Conservation (phyloP, 2,329 filamentous ascomycete species). For the Fulvia fulva region DNA sequence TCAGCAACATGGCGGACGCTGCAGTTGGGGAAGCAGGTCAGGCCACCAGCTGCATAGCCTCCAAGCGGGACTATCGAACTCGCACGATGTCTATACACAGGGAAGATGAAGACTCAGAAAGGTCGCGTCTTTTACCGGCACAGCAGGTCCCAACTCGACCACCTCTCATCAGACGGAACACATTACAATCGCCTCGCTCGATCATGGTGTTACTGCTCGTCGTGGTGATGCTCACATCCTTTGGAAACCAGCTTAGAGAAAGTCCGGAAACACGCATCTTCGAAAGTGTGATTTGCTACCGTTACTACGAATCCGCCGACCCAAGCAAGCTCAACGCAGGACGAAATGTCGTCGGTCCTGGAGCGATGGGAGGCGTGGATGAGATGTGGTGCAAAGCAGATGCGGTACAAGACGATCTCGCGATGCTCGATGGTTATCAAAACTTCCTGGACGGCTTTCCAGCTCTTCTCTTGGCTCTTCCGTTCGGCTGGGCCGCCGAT, state of each 20-base stretch:
- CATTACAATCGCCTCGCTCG: conserved; percentile 4
- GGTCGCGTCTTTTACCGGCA: background rate
- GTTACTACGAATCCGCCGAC: conserved; percentile 43
- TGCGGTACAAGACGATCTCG: conserved; percentile 50
- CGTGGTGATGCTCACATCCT: conserved; percentile 43
- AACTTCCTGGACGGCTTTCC: conserved; percentile 47
- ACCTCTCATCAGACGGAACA: conserved; percentile 2
- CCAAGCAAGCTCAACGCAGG: conserved; percentile 28
- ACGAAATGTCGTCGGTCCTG: conserved; percentile 26
- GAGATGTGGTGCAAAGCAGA: conserved; percentile 49
- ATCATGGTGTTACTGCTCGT: conserved; percentile 31
- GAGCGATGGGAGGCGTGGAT: conserved; percentile 32
- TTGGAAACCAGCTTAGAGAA: conserved; percentile 37
- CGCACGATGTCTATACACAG: background rate
- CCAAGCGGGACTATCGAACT: background rate
- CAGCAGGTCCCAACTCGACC: background rate
- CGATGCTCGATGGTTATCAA: conserved; percentile 50
- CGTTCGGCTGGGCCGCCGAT: conserved; percentile 36
- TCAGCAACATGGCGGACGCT: background rate
- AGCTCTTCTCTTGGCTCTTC: conserved; percentile 31
- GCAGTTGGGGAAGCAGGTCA: background rate
- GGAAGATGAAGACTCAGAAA: background rate
- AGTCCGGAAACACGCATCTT: conserved; percentile 49
- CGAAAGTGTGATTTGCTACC: conserved; percentile 53
- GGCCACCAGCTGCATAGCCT: background rate